Evolutionary conservation across 805 yeast genomes (phyloP), one percentile per base, ranked within the genome.

Genomic region (Pichia gijzeniarum): DNA sequence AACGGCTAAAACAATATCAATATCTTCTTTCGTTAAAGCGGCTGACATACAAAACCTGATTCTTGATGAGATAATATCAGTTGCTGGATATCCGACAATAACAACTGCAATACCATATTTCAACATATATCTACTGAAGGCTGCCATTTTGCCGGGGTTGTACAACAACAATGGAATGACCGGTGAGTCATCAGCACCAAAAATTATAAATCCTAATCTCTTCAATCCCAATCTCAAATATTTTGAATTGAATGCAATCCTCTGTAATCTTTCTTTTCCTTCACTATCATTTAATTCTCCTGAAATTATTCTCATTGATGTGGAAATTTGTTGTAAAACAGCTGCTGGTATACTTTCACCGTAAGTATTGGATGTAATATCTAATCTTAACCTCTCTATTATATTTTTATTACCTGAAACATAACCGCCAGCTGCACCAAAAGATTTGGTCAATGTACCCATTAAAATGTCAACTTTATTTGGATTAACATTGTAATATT

Each of bases 351-450:
- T 82, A 12, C 93, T 70, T 68, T 93, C 99, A 36, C 93, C 81
- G 60, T 89, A 86, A 37, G 70, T 73, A 52, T 81, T 77, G 27
- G 90, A 83, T 53, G 87, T 73, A 56, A 86, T 78, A 56, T 79
- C 82, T 35, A 85, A 56, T 65, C 90, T 79, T 50, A 93, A 69
- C 56, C 82, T 76, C 56, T 88, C 90, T 41, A 91, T 82, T 28
- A 87, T 67, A 40, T 65, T 68, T 58, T 79, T 74, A 51, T 73
- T 73, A 38, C 84, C 95, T n/a, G 96, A 91, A 52, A 93, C 70
- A 62, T 93, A 93, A 39, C 99, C 99, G 60, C 99, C 99, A 35
- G 98, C 88, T 16, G 99, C 98, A 62, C 99, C 99, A 64, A 93
- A 93, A 1, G 96, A 87, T 67, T 93, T 93, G 43, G 99, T 95